Percentiles rank a stretch among this genome's conserved stretches.
Evolutionary conservation across 164 flowering plant genomes (phyloP).

Genomic region (Vitis rupestris): DNA sequence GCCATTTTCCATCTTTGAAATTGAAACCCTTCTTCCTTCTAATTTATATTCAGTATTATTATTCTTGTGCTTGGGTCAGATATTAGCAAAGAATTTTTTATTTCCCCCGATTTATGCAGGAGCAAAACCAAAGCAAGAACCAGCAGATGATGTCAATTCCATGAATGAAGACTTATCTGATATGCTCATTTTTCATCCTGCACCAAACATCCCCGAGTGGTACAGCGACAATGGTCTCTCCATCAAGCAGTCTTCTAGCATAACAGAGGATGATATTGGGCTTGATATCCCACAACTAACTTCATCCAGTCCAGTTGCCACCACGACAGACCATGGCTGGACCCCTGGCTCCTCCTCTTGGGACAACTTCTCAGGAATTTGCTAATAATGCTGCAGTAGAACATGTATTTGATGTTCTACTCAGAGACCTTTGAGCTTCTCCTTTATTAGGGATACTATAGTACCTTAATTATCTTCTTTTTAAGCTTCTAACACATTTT

Average conservation of each 20-base stretch:
- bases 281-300: conserved; percentile 35
- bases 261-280: conserved; percentile 34
- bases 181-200: conserved; percentile 3
- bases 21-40: neutral
- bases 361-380: conserved; percentile 29
- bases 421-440: neutral
- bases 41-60: neutral
- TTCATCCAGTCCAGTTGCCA: conserved; percentile 12
- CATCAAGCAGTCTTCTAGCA: conserved; percentile 35
- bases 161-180: conserved; percentile 24
- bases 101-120: conserved; percentile 3
- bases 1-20: too few relatives aligned
- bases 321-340: neutral
- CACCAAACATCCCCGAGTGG: conserved; percentile 13
- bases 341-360: conserved; percentile 13
- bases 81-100: neutral
- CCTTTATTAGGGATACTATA: neutral
- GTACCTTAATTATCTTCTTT: neutral
- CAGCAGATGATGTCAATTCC: conserved; percentile 1
- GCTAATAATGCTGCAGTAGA: conserved; percentile 2
- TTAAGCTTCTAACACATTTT: neutral
- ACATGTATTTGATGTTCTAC: neutral
- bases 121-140: conserved; percentile 13
- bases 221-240: conserved; percentile 33
- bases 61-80: neutral